Percentiles rank a stretch among this genome's conserved stretches.
These are phyloP conservation scores for Sarcomyxa edulis DNA, from an alignment of 768 basidiomycete species.

Conservation along the genomic window DNA sequence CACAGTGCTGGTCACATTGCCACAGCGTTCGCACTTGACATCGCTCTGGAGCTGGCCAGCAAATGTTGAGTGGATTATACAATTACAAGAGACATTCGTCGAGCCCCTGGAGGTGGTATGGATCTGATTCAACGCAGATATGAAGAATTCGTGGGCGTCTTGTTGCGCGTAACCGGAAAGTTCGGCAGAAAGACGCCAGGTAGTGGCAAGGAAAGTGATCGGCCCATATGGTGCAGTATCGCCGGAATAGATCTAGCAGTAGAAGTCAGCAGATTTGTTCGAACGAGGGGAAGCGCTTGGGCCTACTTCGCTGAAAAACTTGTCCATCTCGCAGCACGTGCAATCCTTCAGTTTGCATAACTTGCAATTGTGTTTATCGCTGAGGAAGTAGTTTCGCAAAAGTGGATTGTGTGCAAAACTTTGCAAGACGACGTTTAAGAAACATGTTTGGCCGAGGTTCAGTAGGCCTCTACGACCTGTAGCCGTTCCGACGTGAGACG, in stretches of 20 bases:
- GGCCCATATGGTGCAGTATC: conserved; percentile 71
- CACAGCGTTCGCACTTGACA: conserved; percentile 83
- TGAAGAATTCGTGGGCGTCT: conserved; percentile 89
- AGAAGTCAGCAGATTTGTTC: conserved; percentile 3
- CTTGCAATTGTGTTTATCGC: conserved; percentile 80
- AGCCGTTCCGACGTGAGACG: conserved; percentile 1
- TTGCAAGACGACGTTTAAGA: conserved; percentile 89
- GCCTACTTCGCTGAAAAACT: conserved; percentile 65
- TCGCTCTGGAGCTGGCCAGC: conserved; percentile 84
- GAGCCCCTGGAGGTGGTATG: conserved; percentile 73
- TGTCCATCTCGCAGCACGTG: conserved; percentile 93
- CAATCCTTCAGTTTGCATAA: conserved; percentile 70
- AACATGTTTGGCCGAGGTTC: conserved; percentile 92
- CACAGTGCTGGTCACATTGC: conserved; percentile 67
- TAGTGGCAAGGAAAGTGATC: conserved; percentile 73
- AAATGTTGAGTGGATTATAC: conserved; percentile 89
- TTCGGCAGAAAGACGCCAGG: conserved; percentile 78
- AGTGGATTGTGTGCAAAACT: conserved; percentile 87
- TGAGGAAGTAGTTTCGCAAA: conserved; percentile 82
- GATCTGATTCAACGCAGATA: conserved; percentile 80
- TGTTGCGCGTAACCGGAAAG: conserved; percentile 92
- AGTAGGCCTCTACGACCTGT: conserved; percentile 78
- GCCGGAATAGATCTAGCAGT: conserved; percentile 46
- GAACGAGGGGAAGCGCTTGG: not conserved
- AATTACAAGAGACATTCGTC: conserved; percentile 78